Evolutionary conservation across 148 eudicot species (phyloP), one percentile per base, ranked within the genome.

Genomic region (Rheum nobile): DNA sequence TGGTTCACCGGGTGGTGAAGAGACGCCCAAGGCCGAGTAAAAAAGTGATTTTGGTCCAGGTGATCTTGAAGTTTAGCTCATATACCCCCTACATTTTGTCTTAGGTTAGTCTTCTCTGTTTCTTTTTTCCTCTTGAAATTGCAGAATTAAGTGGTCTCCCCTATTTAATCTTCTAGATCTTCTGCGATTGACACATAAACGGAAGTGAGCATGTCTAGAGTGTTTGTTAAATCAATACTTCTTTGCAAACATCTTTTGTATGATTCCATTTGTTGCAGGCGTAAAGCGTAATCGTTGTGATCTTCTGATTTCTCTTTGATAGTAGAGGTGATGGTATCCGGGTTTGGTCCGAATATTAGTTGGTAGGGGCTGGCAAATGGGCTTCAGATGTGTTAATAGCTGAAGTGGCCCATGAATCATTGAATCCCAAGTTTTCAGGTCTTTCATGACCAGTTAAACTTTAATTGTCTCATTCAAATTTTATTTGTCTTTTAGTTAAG

Each of bases 1-100:
- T 71, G 73, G 73, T 10, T 21, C 73, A 4, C 32, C 72, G 5
- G 72, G 72, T 68, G 72, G 44, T 4, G 72, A 68, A 8, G 43
- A 68, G 72, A 21, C 73, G 11, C 73, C 50, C 46, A 32, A 71
- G n/a, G 73, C 47, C 0, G 73, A 71, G 21, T 10, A 3, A 41
- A n/a, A 11, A 16, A 35, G 14, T 57, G 67, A 31, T 54, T 22
- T n/a, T 54, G 28, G 28, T 16, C 4, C 61, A 55, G 12, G 12
- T 22, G 31, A 55, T 55, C 3, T 37, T 17, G 70, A 32, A 16
- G 0, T 61, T 31, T 28, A 16, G 68, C 38, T 63, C 68, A 63
- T 31, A 31, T 59, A 34, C 41, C 8, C 41, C 14, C 13, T 65
- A 65, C 70, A 65, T 65, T 65, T 65, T 65, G 70, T 17, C 41